phyloP scores from a whole-genome alignment of 2,329 filamentous ascomycete species.

The Pyrenophora teres region DNA sequence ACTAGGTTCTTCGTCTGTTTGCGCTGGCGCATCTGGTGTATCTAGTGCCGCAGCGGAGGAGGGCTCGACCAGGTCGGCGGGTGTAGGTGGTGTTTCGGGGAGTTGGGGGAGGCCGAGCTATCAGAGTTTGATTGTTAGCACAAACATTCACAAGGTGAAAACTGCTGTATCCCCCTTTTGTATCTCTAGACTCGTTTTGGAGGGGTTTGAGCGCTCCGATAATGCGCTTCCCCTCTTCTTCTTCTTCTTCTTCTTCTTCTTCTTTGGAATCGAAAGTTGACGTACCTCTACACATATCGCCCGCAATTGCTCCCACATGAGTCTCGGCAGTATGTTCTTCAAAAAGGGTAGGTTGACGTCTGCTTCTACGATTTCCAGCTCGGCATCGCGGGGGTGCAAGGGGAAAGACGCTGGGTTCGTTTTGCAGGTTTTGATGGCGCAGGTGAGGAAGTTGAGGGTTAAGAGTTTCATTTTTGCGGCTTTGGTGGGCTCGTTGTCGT shows the following conservation, averaged over 20 bases:
- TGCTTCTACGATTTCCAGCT: constrained; percentile 82
- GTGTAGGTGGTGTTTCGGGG: constrained; percentile 51
- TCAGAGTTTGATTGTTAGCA: not conserved
- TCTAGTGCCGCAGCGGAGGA: not conserved
- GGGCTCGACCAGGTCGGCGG: constrained; percentile 40
- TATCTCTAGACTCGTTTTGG: no score
- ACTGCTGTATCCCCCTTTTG: no score
- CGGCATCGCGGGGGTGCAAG: constrained; percentile 88
- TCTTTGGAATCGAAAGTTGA: not conserved
- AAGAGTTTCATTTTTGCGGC: constrained; percentile 83
- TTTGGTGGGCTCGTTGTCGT: not conserved
- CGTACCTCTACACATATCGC: constrained; percentile 75
- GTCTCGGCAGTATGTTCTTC: constrained; percentile 79
- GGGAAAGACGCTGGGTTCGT: constrained; percentile 79
- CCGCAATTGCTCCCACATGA: constrained; percentile 85
- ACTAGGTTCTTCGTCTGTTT: constrained; percentile 65
- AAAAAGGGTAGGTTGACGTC: constrained; percentile 82
- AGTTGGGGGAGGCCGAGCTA: constrained; percentile 81
- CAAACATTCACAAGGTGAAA: no score
- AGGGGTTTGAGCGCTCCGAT: no score
- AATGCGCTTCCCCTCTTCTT: not conserved
- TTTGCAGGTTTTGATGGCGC: constrained; percentile 95
- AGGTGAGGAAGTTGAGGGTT: constrained; percentile 94
- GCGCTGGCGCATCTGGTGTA: constrained; percentile 23
- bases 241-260: not conserved